Evolutionary conservation across 345 rosid genomes (phyloP), one percentile per base, ranked within the genome.

Genomic region (Xanthoceras sorbifolium): DNA sequence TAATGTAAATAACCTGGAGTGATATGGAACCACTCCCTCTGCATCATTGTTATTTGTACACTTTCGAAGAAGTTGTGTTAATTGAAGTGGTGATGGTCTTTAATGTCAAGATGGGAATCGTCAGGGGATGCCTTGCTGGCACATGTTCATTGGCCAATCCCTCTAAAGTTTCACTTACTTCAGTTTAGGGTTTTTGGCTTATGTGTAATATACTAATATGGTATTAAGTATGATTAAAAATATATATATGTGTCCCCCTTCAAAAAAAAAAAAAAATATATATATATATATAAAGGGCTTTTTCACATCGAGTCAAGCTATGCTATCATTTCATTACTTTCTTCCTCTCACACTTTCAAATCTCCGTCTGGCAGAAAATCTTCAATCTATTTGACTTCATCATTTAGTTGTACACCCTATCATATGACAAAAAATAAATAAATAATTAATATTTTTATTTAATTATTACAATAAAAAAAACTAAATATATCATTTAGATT

Each of bases 311-410:
- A 9, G 66, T 72, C 66, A 59, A 72, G 55, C 29, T 8, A n/a
- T 6, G 54, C 3, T 57, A 59, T 59, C 75, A 72, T 59, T 72
- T 59, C 66, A 59, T 59, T 59, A 52, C 46, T 25, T 36, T 23
- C 2, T 25, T 68, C 31, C 2, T 11, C 22, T 57, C 31, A 57
- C 65, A 71, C 34, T 52, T 32, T 20, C 12, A 52, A 15, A 70
- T 54, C 63, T 31, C 34, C n/a, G n/a, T n/a, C n/a, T n/a, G n/a
- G n/a, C n/a, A n/a, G n/a, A n/a, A n/a, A n/a, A n/a, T n/a, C n/a
- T n/a, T n/a, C n/a, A n/a, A n/a, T n/a, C n/a, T n/a, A n/a, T n/a
- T n/a, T n/a, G n/a, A n/a, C n/a, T n/a, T n/a, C n/a, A n/a, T n/a
- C n/a, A n/a, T n/a, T n/a, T n/a, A n/a, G n/a, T n/a, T n/a, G n/a